Base-by-base conservation (phyloP, 345 rosid species). In the Acer saccharum region DNA sequence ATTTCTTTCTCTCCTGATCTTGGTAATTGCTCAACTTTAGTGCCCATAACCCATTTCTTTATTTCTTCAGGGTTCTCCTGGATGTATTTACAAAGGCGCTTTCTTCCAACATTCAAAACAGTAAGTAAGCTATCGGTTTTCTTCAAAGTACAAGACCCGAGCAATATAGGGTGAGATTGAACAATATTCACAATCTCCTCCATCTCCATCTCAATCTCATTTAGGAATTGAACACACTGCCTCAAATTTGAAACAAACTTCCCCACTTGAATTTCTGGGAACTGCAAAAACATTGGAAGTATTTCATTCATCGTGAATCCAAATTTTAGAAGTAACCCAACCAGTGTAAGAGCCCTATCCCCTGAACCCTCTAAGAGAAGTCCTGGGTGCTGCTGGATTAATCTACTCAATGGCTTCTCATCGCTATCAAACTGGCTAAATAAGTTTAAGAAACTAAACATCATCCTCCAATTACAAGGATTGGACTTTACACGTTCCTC, bases 311-410 rank as follows among this genome's bases (percentile, higher is more conserved):
- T 71, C 1, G 91, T 67, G 17, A 55, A 83, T 25, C 98, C 97
- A 39, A 89, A 88, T 75, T 93, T 93, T 72, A 87, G 63, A 18
- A 90, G 78, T 61, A 89, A 86, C 8, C 87, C 90, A 67, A 85
- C 81, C 27, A 91, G 75, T 64, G 82, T 76, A 71, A 86, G 73
- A 4, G 86, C 69, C 77, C 65, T 79, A 46, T 75, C 60, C 25
- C 93, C 93, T 6, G 97, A 90, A 43, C 77, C 79, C 84, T 90
- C 89, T 60, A 88, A 87, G 39, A 94, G 29, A 74, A 92, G 76
- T 76, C 86, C 89, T 1, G 97, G 97, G 72, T 80, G 85, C 69
- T 78, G 82, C 76, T 67, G 80, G 64, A 93, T 83, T 69, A 92
- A 73, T 69, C 57, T 68, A 71, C 82, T 80, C 10, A 92, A 77